These are phyloP conservation scores for Juncus inflexus DNA, from an alignment of 176 grass and related monocot species.

Conservation along the genomic window DNA sequence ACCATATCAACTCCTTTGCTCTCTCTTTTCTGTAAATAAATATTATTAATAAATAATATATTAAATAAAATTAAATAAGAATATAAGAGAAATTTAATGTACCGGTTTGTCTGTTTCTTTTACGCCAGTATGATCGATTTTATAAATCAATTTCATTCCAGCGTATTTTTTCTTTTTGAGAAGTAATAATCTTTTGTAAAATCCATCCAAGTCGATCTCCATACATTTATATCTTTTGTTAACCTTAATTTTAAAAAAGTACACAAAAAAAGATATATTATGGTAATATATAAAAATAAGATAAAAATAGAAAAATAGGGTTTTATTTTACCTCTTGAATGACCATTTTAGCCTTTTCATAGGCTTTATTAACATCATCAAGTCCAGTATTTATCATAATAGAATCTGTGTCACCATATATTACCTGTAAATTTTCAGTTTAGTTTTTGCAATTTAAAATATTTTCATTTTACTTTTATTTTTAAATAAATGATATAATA, in stretches of 20 bases:
- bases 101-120: no score
- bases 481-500: conserved; percentile 16
- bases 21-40: conserved; percentile 59
- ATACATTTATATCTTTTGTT: conserved; percentile 87
- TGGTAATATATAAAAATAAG: conserved; percentile 7
- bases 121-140: conserved; percentile 14
- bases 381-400: conserved; percentile 98
- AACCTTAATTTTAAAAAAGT: conserved; percentile 47
- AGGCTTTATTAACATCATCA: conserved; percentile 86
- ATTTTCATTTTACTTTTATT: conserved; percentile 11
- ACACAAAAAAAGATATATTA: neutral
- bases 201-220: conserved; percentile 97
- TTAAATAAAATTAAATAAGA: neutral
- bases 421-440: conserved; percentile 49
- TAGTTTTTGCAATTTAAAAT: neutral
- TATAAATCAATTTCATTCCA: conserved; percentile 64
- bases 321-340: conserved; percentile 64
- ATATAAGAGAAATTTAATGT: no score
- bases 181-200: conserved; percentile 98
- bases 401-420: conserved; percentile 97
- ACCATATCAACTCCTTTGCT: conserved; percentile 98
- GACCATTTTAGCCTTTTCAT: conserved; percentile 85
- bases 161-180: conserved; percentile 99
- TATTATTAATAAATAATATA: neutral
- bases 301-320: neutral